phyloP scores from a whole-genome alignment of 345 rosid genomes.

The Melaleuca alternifolia region DNA sequence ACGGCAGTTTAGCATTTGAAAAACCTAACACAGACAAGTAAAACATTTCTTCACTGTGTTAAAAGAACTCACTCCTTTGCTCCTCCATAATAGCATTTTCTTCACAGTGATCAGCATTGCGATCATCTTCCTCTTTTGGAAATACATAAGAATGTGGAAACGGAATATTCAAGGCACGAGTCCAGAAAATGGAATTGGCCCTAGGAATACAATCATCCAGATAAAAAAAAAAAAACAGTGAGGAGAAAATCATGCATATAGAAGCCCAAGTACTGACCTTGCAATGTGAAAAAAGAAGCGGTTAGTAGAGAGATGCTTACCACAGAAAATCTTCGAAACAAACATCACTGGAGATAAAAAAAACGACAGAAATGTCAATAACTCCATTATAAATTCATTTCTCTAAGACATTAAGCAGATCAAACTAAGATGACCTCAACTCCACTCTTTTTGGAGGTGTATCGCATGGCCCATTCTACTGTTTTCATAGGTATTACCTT shows the following conservation, averaged over 20 bases:
- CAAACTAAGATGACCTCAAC: neutral
- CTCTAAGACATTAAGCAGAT: neutral
- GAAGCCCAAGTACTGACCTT: neutral
- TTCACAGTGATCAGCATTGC: neutral
- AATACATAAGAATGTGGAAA: conserved; percentile 80
- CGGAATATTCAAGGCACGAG: conserved; percentile 91
- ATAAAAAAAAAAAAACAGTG: neutral
- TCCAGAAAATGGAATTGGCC: conserved; percentile 97
- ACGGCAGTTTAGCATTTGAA: neutral
- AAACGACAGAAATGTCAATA: neutral
- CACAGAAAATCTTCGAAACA: conserved; percentile 83
- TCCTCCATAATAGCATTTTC: neutral
- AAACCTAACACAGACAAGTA: neutral
- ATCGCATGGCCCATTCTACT: neutral
- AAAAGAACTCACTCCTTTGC: conserved; percentile 24
- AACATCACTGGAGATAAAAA: conserved; percentile 47
- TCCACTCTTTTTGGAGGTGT: neutral
- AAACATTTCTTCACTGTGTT: neutral
- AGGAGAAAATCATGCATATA: neutral
- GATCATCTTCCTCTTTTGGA: conserved; percentile 46
- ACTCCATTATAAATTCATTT: neutral
- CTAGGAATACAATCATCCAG: conserved; percentile 23
- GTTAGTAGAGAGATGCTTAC: conserved; percentile 23
- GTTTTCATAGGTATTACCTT: neutral
- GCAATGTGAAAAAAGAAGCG: neutral